phyloP scores from a whole-genome alignment of 2,329 filamentous ascomycete genomes.

The Colletotrichum sp. region DNA sequence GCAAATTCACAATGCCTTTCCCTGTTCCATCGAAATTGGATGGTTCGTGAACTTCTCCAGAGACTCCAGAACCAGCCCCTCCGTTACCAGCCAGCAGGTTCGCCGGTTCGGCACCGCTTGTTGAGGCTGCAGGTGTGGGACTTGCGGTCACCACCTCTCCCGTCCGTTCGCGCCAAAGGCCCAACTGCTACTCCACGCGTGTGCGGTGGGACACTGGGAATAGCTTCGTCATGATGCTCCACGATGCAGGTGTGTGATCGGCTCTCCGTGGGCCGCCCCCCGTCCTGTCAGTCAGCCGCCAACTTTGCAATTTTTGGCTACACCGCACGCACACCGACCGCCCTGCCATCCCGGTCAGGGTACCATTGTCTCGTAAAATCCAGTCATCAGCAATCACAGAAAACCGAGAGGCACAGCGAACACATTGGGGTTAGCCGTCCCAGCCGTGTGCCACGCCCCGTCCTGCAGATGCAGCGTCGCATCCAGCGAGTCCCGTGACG shows the following conservation, averaged over 20 bases:
- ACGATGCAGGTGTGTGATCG: not conserved
- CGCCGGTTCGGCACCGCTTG: not conserved
- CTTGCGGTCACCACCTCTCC: not conserved
- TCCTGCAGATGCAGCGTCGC: slow-evolving; percentile 17
- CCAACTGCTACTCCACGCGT: not conserved
- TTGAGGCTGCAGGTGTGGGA: not conserved
- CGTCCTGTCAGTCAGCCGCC: not conserved
- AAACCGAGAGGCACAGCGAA: not conserved
- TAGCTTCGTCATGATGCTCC: slow-evolving; percentile 7
- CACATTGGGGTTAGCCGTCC: not conserved
- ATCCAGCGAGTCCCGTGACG: slow-evolving; percentile 11
- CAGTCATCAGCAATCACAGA: not conserved
- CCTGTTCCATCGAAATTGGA: slow-evolving; percentile 4
- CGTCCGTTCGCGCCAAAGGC: not conserved
- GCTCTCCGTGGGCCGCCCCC: not conserved
- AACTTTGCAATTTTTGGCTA: not conserved
- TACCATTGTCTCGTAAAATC: not conserved
- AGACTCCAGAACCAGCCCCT: not conserved
- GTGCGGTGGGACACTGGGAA: not conserved
- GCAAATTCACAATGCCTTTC: not conserved
- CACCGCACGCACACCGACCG: slow-evolving; percentile 5
- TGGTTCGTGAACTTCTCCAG: not conserved
- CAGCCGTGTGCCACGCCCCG: not conserved
- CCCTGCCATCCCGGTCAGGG: not conserved
- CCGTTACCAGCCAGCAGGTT: not conserved